Conservation (phyloP, 306 rosid species). For the Trifolium dubium region DNA sequence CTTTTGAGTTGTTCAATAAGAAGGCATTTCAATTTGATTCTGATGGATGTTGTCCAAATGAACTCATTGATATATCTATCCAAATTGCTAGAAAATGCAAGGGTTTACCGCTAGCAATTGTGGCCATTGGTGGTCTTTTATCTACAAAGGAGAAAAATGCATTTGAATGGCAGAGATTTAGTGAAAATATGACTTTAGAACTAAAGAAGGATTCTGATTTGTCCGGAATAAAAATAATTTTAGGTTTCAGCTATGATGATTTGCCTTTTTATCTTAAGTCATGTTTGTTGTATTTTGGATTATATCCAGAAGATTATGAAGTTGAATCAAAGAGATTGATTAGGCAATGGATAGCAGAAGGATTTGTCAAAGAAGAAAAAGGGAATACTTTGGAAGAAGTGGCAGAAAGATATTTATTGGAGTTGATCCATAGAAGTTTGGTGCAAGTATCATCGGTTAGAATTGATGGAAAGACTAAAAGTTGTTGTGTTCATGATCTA, state of each 20-base stretch:
- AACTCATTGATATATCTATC: background rate
- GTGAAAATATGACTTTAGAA: background rate
- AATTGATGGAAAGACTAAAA: background rate
- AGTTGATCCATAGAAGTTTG: background rate
- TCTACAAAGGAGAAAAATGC: background rate
- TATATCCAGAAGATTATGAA: background rate
- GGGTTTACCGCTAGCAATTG: slow-evolving; percentile 15
- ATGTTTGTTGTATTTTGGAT: background rate
- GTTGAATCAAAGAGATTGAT: background rate
- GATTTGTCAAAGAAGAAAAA: slow-evolving; percentile 1
- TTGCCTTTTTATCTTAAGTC: background rate
- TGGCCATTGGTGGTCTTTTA: background rate
- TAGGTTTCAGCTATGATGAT: slow-evolving; percentile 6
- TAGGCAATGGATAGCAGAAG: background rate
- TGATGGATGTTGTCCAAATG: background rate
- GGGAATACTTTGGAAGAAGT: slow-evolving; percentile 12
- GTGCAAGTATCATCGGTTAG: background rate
- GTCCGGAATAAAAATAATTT: background rate
- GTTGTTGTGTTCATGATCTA: background rate
- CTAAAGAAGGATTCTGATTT: background rate
- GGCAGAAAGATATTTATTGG: background rate
- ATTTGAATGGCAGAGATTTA: background rate
- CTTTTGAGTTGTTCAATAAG: background rate
- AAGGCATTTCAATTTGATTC: background rate
- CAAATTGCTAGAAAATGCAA: slow-evolving; percentile 11